These are phyloP conservation scores for Alternaria rosae DNA, from an alignment of 2,329 filamentous ascomycete species.

Conservation along the genomic window DNA sequence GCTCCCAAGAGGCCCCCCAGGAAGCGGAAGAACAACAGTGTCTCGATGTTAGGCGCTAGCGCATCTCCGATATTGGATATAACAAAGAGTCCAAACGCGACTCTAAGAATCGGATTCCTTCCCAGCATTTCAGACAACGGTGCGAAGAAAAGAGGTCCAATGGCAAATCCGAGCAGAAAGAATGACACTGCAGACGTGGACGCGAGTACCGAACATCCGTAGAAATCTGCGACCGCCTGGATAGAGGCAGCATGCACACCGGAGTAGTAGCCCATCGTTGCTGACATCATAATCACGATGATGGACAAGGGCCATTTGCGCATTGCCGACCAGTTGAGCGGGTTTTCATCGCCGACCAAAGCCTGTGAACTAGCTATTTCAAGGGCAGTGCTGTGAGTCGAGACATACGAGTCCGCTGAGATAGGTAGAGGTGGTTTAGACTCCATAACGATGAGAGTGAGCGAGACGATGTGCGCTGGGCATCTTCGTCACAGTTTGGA, in stretches of 20 bases:
- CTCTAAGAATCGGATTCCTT: not conserved
- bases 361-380: not conserved
- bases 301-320: not conserved
- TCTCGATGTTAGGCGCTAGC: not conserved
- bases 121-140: constrained; percentile 59
- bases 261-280: not conserved
- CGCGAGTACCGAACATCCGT: not conserved
- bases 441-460: not conserved
- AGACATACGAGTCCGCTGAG: not conserved
- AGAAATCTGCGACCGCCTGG: not conserved
- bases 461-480: not conserved
- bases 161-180: constrained; percentile 53
- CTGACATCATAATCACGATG: not conserved
- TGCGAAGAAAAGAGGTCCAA: constrained; percentile 55
- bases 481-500: not conserved
- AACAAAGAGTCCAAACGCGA: not conserved
- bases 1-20: not conserved
- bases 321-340: not conserved
- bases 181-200: constrained; percentile 31
- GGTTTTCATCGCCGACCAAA: not conserved
- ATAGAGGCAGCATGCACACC: not conserved
- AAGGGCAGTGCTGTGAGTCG: not conserved
- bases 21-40: not conserved
- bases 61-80: not conserved
- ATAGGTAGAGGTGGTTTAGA: not conserved